Base-by-base conservation (phyloP, 768 basidiomycete genomes). In the Pulveroboletus sp. region DNA sequence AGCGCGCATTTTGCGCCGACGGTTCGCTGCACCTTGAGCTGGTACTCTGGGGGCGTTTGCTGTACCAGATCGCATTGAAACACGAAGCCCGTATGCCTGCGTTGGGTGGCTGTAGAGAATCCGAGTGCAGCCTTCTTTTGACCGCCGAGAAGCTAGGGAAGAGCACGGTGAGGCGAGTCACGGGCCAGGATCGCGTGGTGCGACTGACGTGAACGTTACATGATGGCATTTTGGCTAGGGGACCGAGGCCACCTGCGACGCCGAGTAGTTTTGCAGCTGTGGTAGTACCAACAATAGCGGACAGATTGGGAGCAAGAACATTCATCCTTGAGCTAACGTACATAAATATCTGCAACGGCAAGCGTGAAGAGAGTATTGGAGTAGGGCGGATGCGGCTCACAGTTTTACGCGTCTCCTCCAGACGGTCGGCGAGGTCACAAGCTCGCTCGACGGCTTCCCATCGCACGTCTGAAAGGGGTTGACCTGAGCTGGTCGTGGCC, bases 261-360 rank as follows among this genome's bases (percentile, higher is more conserved):
- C 96, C 96, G 36, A 99, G 83, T 46, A 99, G 73, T 76, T 99
- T 99, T 41, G 96, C 96, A 47, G 96, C 96, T 77, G 93, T 95
- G 61, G 89, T 93, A 51, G 96, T 96, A 70, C 96, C 95, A 73
- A 98, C 91, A 72, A 99, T 96, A 70, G 90, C 87, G 63, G 93
- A 95, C 66, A 99, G 82, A 71, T 99, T 99, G 63, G 96, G 96
- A 59, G 96, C 95, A 64, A 99, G 86, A 50, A 93, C 82, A 73
- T 92, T 91, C 92, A 99, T 98, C 74, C 96, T 82, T 61, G 92
- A 95, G 77, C 94, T 95, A 69, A 99, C 96, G 80, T 98, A 99
- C 77, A 89, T 86, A 73, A 98, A 95, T 61, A 98, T 99, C 89
- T 94, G 62, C 2, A 49, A 39, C 6, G 35, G 30, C 43, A 35